Evolutionary conservation across 805 yeast genomes (phyloP).

Genomic region (Starmerella khaoyaiensis): DNA sequence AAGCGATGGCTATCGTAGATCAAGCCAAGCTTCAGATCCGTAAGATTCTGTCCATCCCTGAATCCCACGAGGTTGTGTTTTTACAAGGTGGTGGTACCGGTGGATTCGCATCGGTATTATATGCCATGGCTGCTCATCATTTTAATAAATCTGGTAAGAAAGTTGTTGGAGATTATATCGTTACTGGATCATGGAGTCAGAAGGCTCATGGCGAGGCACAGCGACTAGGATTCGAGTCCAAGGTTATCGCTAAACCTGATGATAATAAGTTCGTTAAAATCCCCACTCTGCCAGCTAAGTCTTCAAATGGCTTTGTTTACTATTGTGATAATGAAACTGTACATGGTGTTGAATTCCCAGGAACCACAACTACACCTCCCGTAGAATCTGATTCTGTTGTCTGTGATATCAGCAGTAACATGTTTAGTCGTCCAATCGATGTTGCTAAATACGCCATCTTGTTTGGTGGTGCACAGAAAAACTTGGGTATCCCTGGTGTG

Average conservation of each 20-base stretch:
- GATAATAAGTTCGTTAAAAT: constrained; percentile 56
- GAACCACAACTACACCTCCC: constrained; percentile 41
- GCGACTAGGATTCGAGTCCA: constrained; percentile 66
- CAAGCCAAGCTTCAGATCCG: constrained; percentile 56
- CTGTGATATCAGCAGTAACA: constrained; percentile 90
- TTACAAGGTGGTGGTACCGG: constrained; percentile 98
- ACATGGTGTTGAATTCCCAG: constrained; percentile 77
- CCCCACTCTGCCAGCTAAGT: constrained; percentile 41
- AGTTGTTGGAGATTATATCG: constrained; percentile 58
- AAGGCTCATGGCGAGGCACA: constrained; percentile 78
- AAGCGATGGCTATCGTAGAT: constrained; percentile 66
- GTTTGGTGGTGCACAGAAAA: constrained; percentile 97
- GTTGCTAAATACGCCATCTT: constrained; percentile 75
- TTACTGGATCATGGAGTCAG: constrained; percentile 90
- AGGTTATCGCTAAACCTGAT: constrained; percentile 55
- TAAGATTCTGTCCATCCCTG: constrained; percentile 64
- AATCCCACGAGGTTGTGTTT: constrained; percentile 86
- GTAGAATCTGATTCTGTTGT: constrained; percentile 30
- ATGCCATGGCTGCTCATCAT: constrained; percentile 66
- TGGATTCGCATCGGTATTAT: constrained; percentile 79
- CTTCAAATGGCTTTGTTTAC: constrained; percentile 63
- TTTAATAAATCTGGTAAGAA: constrained; percentile 49
- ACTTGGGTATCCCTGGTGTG: constrained; percentile 92
- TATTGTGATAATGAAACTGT: constrained; percentile 97
- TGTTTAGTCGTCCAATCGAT: constrained; percentile 68